Percentiles rank a stretch among this genome's conserved stretches.
phyloP scores from a whole-genome alignment of 192 early-diverging fungal genomes.

The Blastocladiella britannica region DNA sequence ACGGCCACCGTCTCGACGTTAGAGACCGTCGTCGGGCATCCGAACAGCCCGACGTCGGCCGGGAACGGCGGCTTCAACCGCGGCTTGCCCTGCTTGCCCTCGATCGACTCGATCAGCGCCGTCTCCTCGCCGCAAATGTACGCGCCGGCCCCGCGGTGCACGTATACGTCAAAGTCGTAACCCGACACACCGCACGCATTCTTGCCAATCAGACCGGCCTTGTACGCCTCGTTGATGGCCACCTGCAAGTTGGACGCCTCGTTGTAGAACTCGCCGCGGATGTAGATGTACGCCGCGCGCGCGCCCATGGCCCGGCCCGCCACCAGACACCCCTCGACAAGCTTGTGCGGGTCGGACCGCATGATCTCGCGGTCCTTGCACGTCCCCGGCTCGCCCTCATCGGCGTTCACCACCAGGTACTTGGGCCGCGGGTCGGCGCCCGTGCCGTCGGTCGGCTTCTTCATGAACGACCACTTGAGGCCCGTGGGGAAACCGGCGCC shows the following conservation, averaged over 20 bases:
- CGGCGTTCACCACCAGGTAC: slow-evolving; percentile 93
- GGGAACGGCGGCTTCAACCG: slow-evolving; percentile 98
- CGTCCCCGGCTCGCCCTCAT: slow-evolving; percentile 96
- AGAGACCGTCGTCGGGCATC: slow-evolving; percentile 98
- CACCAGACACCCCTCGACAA: slow-evolving; percentile 87
- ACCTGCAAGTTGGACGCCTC: slow-evolving; percentile 79
- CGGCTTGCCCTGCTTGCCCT: slow-evolving; percentile 98
- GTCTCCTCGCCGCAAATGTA: slow-evolving; percentile 98
- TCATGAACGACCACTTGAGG: slow-evolving; percentile 98
- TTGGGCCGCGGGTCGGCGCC: slow-evolving; percentile 34
- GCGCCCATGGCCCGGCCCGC: slow-evolving; percentile 95
- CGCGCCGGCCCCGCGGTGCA: slow-evolving; percentile 93
- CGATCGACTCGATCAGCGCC: slow-evolving; percentile 64
- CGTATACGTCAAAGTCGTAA: slow-evolving; percentile 90
- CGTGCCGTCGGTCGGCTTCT: slow-evolving; percentile 68
- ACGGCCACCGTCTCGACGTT: slow-evolving; percentile 99
- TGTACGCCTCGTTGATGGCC: slow-evolving; percentile 91
- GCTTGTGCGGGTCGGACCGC: slow-evolving; percentile 79
- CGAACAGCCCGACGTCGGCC: slow-evolving; percentile 92
- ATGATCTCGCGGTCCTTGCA: slow-evolving; percentile 97
- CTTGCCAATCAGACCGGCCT: slow-evolving; percentile 87
- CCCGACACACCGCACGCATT: slow-evolving; percentile 92
- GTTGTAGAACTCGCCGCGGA: slow-evolving; percentile 90
- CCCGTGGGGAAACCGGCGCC: slow-evolving; percentile 97
- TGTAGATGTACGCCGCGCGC: slow-evolving; percentile 94